Base-by-base conservation (phyloP, 257 asterid species). In the Jacaranda mimosifolia region DNA sequence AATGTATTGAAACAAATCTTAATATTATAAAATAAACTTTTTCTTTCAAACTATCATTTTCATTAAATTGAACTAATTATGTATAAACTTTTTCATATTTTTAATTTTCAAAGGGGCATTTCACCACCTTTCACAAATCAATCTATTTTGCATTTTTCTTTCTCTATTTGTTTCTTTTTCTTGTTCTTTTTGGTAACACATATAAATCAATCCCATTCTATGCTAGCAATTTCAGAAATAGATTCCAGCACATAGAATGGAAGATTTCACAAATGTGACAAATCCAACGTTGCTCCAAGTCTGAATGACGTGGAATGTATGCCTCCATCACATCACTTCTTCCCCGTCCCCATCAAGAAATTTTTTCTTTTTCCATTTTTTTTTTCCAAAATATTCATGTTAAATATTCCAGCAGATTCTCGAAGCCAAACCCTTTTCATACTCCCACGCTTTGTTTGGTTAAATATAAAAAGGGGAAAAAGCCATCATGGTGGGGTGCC, bases 251-350 rank as follows among this genome's bases (percentile, higher is more conserved):
- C 72, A 18, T 6, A 40, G 14, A 26, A 35, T 43, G 10, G 46
- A n/a, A 45, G n/a, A n/a, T n/a, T 58, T 62, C 48, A 62, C 72
- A 78, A n/a, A n/a, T n/a, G n/a, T n/a, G n/a, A n/a, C n/a, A n/a
- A 70, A 69, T 74, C 80, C 86, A 73, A 53, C 76, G 48, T 48
- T 51, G 73, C 71, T 76, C 80, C 85, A 72, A 38, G 71, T 42
- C 36, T 49, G 72, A 81, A 77, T 77, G 83, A 84, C 83, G 85
- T 84, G 88, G 86, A 84, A 0, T 63, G 70, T 80, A 43, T 14
- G 59, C 66, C 83, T 84, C 73, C 48, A 58, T 66, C 72, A 13
- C 49, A 64, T 64, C 72, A 70, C 58, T 46, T 71, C 17, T 39
- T 12, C 11, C 42, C 56, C 59, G 56, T 55, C 68, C 49, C 80